Evolutionary conservation across 768 basidiomycete genomes (phyloP).

Genomic region (Lanmaoa rubissima): DNA sequence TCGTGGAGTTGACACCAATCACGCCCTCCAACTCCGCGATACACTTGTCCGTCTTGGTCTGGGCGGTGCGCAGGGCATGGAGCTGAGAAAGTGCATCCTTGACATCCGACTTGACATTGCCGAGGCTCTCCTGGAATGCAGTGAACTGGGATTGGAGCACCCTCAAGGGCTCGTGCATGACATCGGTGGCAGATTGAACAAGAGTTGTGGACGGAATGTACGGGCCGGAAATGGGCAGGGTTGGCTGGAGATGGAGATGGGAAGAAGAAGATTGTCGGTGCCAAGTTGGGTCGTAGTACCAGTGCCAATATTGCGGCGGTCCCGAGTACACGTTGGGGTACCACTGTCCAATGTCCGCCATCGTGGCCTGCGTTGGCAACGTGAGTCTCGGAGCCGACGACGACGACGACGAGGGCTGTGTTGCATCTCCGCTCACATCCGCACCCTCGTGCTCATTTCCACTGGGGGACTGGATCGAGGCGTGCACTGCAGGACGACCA

Average conservation of each 20-base stretch:
- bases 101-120: conserved; percentile 11
- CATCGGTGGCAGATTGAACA: no score
- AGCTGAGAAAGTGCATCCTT: conserved; percentile 17
- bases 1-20: conserved; percentile 9
- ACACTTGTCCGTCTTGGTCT: conserved; percentile 7
- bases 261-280: background rate
- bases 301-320: background rate
- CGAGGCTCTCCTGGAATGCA: conserved; percentile 9
- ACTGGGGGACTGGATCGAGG: background rate
- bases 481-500: background rate
- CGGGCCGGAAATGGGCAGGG: background rate
- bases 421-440: background rate
- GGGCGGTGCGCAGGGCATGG: conserved; percentile 11
- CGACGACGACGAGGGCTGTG: background rate
- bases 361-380: background rate
- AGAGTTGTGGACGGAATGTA: background rate
- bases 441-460: no score
- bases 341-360: background rate
- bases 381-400: background rate
- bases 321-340: background rate
- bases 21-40: conserved; percentile 13
- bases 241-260: background rate
- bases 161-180: background rate
- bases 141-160: conserved; percentile 18
- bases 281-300: background rate